A percentile compares a stretch with the other conserved stretches of the same genome.
These are phyloP conservation scores for Cutaneotrichosporon sp. DNA, from an alignment of 1,284 basidiomycete genomes.

Conservation along the genomic window DNA sequence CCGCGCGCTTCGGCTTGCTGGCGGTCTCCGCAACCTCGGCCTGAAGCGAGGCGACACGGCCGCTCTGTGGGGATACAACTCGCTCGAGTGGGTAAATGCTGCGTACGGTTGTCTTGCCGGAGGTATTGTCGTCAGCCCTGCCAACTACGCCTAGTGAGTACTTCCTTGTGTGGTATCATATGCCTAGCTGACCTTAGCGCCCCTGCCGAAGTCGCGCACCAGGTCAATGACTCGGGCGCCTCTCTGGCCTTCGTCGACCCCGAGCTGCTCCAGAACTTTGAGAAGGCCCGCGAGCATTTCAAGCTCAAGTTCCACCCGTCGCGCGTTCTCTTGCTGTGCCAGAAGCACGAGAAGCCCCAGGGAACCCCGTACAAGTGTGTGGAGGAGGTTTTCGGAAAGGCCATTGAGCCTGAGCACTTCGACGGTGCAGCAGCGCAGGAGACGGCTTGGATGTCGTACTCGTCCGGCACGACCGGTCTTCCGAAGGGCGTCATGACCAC, in stretches of 20 bases:
- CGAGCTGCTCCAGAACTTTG: conserved; percentile 49
- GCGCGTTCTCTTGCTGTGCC: conserved; percentile 33
- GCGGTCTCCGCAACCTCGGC: conserved; percentile 51
- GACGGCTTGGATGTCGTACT: conserved; percentile 55
- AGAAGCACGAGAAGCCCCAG: conserved; percentile 16
- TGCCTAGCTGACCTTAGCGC: conserved; percentile 26
- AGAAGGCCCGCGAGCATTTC: conserved; percentile 23
- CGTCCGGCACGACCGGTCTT: conserved; percentile 57
- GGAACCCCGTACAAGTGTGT: conserved; percentile 11
- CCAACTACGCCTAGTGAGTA: conserved; percentile 42
- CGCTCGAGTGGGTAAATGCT: conserved; percentile 60
- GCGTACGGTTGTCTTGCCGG: conserved; percentile 54
- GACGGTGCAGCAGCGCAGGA: conserved; percentile 5
- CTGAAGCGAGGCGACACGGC: conserved; percentile 36
- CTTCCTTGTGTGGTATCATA: conserved; percentile 33
- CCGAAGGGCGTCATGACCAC: conserved; percentile 54
- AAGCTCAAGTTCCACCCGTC: conserved; percentile 12
- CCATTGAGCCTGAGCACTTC: conserved; percentile 8
- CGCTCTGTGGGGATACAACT: conserved; percentile 53
- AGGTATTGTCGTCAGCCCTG: conserved; percentile 35
- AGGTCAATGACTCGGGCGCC: conserved; percentile 55
- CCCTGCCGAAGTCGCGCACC: conserved; percentile 44
- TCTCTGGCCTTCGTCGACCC: conserved; percentile 57
- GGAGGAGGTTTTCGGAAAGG: conserved; percentile 5
- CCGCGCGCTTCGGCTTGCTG: conserved; percentile 57